Base-by-base conservation (phyloP, 805 yeast species). In the Candida sanyiensis region DNA sequence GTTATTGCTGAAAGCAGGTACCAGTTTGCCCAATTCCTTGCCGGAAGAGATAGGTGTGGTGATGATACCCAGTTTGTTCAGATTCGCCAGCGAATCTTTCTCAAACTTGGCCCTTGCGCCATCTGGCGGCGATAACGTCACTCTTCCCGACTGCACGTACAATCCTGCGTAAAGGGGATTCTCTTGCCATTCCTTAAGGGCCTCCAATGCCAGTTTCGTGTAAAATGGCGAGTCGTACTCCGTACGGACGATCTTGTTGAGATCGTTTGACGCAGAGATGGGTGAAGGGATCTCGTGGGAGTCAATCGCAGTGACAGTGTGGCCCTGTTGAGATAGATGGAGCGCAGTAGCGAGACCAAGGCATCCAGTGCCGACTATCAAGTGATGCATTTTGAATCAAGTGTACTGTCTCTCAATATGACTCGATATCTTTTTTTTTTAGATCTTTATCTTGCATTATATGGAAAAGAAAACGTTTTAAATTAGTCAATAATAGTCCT, bases 181-280 rank as follows among this genome's bases (percentile, higher is more conserved):
- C 10, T 39, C 45, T 17, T 54, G 54, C 72, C 74, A 70, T 38
- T 51, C 40, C 8, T 52, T 39, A 29, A 68, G 49, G 3, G 77
- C 75, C 46, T 73, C 77, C 4, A 69, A 57, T 4, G 72, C 58
- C 47, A 73, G 43, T 33, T 56, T 54, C 5, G 74, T 54, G 40
- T 72, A 71, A n/a, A 59, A 49, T 22, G 55, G 29, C 38, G 70
- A 73, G 5, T 63, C 51, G 44, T 73, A 72, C 45, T 72, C 77
- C 0, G 70, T 58, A 35, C 77, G 56, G 12, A 73, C 62, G 34
- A 73, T 71, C 48, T 73, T 71, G 47, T 72, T 72, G 37, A 59
- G 59, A 44, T 73, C 79, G 39, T 61, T 63, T 8, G 75, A 67
- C 21, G 77, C 75, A 3, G 75, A 65, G 52, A 60, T 55, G 2